Base-by-base conservation (phyloP, 1,284 basidiomycete genomes). In the Amylostereum areolatum region DNA sequence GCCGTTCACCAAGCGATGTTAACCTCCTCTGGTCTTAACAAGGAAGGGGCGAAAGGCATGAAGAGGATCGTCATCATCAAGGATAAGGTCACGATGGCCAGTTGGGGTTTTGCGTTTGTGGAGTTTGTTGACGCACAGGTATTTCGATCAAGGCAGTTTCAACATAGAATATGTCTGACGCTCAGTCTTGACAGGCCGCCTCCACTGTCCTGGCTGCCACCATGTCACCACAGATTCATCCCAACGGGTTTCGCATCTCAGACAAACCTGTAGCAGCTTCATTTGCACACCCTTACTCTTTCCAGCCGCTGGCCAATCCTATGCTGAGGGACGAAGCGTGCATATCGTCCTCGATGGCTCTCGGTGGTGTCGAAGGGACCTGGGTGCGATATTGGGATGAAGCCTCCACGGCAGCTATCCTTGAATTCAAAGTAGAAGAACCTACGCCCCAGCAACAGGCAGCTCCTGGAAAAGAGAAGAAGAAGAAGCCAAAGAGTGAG, bases 91-190 rank as follows among this genome's bases (percentile, higher is more conserved):
- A 88, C 88, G 0, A 76, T 85, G 70, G 81, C 83, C 2, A 91
- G 89, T 61, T 93, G 91, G 77, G 90, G 94, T 11, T 95, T 93
- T 64, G 84, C 89, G 0, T 97, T 97, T 62, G 88, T 95, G 10
- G 92, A 97, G 62, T 90, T 96, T 59, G 73, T 88, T 30, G 89
- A 93, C 55, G 66, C 84, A 5, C 80, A 86, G 74, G 92, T 93
- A 66, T 55, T 71, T 18, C 18, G 18, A 18, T 18, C 18, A 18
- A 18, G 18, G 18, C 18, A 18, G 18, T 18, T 18, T 18, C 18
- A 18, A 18, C 18, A 18, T 24, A 33, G 43, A 41, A 27, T 25
- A 12, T 45, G 42, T 11, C 53, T 56, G 52, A 51, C 56, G 43
- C 50, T 59, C 31, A 36, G 45, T 53, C n/a, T 45, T 55, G 11